A percentile compares a stretch with the other conserved stretches of the same genome.
phyloP scores from a whole-genome alignment of 352 stramenopile species.

The Globisporangium echinulatum region DNA sequence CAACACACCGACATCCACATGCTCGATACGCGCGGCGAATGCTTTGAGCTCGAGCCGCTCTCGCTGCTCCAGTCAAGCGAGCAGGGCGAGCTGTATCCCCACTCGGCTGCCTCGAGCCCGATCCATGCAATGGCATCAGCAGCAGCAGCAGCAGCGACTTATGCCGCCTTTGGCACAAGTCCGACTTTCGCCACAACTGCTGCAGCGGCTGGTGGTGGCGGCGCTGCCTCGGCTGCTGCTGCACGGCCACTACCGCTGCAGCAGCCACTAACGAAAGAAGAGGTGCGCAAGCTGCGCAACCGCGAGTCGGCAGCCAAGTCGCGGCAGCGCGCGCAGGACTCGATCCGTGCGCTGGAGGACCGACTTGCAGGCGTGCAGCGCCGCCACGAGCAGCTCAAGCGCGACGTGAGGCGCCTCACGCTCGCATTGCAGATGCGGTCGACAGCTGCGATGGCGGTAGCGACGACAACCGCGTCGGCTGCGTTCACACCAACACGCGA shows the following conservation, averaged over 20 bases:
- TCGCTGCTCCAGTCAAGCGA: not conserved
- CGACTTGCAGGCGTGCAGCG: conserved; percentile 2
- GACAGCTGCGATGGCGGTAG: not conserved
- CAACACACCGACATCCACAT: no score
- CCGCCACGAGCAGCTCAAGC: conserved; percentile 1
- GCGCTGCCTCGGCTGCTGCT: not conserved
- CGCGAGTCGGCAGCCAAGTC: conserved; percentile 18
- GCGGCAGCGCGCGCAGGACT: conserved; percentile 13
- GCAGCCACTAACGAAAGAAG: conserved; percentile 5
- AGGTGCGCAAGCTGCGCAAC: conserved; percentile 12
- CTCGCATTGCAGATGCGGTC: not conserved
- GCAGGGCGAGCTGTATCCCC: not conserved
- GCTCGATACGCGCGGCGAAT: no score
- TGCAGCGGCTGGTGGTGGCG: not conserved
- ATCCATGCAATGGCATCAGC: not conserved
- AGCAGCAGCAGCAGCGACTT: not conserved
- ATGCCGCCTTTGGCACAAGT: not conserved
- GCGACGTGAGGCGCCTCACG: conserved; percentile 3
- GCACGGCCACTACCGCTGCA: not conserved
- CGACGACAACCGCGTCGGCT: not conserved
- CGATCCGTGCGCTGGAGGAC: conserved; percentile 16
- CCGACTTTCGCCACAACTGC: not conserved
- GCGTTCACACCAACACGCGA: not conserved
- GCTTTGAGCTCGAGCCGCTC: no score
- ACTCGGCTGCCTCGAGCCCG: no score